Evolutionary conservation across 2,329 filamentous ascomycete genomes (phyloP).

Genomic region (Neofusicoccum kwambonambiense): DNA sequence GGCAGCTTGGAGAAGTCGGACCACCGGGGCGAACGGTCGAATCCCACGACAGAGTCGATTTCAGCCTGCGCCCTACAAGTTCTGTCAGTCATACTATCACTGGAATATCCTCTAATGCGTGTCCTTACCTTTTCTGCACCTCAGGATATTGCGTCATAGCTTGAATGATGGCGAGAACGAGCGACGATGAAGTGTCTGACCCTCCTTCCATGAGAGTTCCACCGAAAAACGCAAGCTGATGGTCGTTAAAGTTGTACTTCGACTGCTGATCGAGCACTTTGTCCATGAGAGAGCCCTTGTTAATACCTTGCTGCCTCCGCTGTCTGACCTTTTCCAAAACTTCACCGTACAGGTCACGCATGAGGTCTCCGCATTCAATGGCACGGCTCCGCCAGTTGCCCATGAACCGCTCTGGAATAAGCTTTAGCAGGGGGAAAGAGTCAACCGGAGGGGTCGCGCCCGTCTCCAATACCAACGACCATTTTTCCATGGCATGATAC

Average conservation of each 20-base stretch:
- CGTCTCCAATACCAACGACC: constrained; percentile 43
- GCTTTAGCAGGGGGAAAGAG: constrained; percentile 42
- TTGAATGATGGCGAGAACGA: constrained; percentile 37
- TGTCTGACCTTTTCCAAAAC: constrained; percentile 22
- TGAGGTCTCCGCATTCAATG: constrained; percentile 10
- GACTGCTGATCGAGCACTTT: constrained; percentile 24
- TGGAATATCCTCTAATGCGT: too few relatives aligned
- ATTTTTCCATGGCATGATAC: constrained; percentile 44
- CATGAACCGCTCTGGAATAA: constrained; percentile 33
- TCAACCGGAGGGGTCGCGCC: constrained; percentile 51
- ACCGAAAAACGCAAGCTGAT: constrained; percentile 38
- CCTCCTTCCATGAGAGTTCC: constrained; percentile 38
- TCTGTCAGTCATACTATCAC: background rate
- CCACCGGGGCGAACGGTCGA: constrained; percentile 28
- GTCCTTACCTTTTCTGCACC: constrained; percentile 24
- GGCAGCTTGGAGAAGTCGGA: constrained; percentile 31
- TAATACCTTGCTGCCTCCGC: constrained; percentile 23
- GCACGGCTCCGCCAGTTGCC: constrained; percentile 22
- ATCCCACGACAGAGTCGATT: constrained; percentile 30
- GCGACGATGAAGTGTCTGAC: constrained; percentile 35
- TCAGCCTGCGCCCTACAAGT: constrained; percentile 27
- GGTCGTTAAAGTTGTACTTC: background rate
- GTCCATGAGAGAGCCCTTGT: constrained; percentile 28
- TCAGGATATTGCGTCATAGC: constrained; percentile 30
- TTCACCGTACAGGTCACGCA: constrained; percentile 24